These are phyloP conservation scores for Chloris gayana DNA, from an alignment of 176 grass and related monocot genomes.

Conservation along the genomic window DNA sequence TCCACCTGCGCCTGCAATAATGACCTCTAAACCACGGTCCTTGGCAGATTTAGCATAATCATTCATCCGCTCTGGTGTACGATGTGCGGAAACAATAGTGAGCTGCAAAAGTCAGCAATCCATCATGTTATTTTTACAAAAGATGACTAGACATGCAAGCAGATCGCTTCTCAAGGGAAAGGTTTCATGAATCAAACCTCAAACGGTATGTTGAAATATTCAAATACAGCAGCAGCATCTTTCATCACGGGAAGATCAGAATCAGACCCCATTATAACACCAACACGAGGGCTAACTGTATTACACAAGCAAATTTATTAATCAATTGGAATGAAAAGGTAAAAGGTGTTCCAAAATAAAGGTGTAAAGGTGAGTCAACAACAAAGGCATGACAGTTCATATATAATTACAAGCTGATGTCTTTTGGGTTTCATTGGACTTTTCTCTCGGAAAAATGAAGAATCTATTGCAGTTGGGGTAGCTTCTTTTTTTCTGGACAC, in stretches of 20 bases:
- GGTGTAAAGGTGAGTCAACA: not conserved
- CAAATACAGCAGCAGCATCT: conserved; percentile 70
- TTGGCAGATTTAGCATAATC: conserved; percentile 70
- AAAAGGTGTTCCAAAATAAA: conserved; percentile 15
- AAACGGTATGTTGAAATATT: conserved; percentile 66
- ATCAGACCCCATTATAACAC: conserved; percentile 95
- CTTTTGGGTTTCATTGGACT: no score
- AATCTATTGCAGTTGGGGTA: no score
- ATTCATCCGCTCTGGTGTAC: conserved; percentile 84
- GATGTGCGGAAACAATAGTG: conserved; percentile 92
- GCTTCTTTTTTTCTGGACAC: no score
- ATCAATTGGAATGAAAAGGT: conserved; percentile 19
- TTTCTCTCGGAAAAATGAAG: no score
- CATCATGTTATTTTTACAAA: conserved; percentile 22
- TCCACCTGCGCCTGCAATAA: conserved; percentile 93
- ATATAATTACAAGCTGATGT: no score
- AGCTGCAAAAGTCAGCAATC: conserved; percentile 51
- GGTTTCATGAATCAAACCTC: conserved; percentile 60
- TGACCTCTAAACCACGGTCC: conserved; percentile 77
- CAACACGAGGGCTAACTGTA: conserved; percentile 64
- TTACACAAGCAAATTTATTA: conserved; percentile 10
- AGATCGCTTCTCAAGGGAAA: not conserved
- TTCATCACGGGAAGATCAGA: conserved; percentile 89
- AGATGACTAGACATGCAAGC: conserved; percentile 2
- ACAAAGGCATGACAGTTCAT: no score